Evolutionary conservation across 768 basidiomycete species (phyloP).

Genomic region (Boletus speciosus): DNA sequence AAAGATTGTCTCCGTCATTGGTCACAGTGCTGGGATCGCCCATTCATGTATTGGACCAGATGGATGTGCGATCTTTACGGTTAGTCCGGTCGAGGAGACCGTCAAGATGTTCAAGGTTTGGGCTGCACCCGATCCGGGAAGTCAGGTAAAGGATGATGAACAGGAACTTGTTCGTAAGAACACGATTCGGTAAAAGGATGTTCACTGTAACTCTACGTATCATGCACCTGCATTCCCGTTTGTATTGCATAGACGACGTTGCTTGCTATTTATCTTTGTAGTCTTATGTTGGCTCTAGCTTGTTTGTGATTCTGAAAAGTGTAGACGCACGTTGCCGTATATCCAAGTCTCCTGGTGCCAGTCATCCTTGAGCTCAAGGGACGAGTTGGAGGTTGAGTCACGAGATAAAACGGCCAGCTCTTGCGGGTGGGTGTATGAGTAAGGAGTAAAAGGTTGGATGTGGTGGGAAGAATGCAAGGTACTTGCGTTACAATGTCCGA

Average conservation of each 20-base stretch:
- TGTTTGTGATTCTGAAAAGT: not conserved
- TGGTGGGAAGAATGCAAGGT: not conserved
- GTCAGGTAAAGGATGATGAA: constrained; percentile 15
- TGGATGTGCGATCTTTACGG: constrained; percentile 61
- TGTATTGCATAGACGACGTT: constrained; percentile 2
- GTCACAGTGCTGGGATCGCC: constrained; percentile 52
- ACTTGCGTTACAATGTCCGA: not conserved
- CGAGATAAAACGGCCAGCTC: too few relatives aligned
- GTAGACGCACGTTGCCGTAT: not conserved
- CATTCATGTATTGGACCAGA: constrained; percentile 64
- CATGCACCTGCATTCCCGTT: constrained; percentile 5
- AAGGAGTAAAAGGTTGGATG: too few relatives aligned
- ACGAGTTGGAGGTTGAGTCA: too few relatives aligned
- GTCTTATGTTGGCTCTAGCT: constrained; percentile 5
- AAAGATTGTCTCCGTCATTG: constrained; percentile 51
- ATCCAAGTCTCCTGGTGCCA: too few relatives aligned
- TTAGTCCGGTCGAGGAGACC: constrained; percentile 60
- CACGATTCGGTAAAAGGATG: constrained; percentile 23
- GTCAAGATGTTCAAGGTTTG: constrained; percentile 77
- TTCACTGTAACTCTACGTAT: not conserved
- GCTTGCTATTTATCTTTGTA: constrained; percentile 12
- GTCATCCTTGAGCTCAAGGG: too few relatives aligned
- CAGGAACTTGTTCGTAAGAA: constrained; percentile 23
- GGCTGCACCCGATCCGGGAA: constrained; percentile 26
- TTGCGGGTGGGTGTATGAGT: too few relatives aligned